phyloP scores from a whole-genome alignment of 2,329 filamentous ascomycete species.

The Aspergillus caelatus region DNA sequence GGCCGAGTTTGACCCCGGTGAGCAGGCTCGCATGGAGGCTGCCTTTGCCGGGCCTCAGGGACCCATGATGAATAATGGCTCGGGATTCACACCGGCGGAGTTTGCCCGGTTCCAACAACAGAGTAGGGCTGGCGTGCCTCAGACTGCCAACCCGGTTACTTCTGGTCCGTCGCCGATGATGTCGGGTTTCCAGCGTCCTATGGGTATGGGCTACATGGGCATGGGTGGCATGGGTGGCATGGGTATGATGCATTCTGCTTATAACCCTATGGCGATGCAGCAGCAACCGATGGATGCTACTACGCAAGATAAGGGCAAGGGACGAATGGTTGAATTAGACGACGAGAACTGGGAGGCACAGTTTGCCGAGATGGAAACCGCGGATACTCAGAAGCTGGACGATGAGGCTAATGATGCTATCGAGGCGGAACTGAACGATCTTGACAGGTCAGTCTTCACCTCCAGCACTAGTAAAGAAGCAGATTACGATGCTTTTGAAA shows the following conservation, averaged over 20 bases:
- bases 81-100: constrained; percentile 77
- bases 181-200: constrained; percentile 51
- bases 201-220: constrained; percentile 48
- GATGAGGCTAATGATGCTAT: constrained; percentile 72
- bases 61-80: constrained; percentile 48
- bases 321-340: constrained; percentile 82
- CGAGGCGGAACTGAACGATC: constrained; percentile 82
- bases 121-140: constrained; percentile 60
- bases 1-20: constrained; percentile 64
- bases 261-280: constrained; percentile 53
- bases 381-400: constrained; percentile 57
- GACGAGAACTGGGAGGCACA: constrained; percentile 96
- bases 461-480: constrained; percentile 63
- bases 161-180: constrained; percentile 63
- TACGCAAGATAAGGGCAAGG: constrained; percentile 79
- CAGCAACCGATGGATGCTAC: constrained; percentile 46
- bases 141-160: constrained; percentile 61
- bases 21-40: constrained; percentile 72
- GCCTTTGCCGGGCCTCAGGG: constrained; percentile 60
- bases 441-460: constrained; percentile 75
- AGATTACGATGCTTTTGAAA: constrained; percentile 85
- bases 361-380: constrained; percentile 80
- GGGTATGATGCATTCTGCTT: constrained; percentile 55
- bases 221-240: constrained; percentile 51
- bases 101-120: constrained; percentile 85